A percentile compares a stretch with the other conserved stretches of the same genome.
Conservation (phyloP, 352 stramenopile genomes). For the Pythium brassicae region DNA sequence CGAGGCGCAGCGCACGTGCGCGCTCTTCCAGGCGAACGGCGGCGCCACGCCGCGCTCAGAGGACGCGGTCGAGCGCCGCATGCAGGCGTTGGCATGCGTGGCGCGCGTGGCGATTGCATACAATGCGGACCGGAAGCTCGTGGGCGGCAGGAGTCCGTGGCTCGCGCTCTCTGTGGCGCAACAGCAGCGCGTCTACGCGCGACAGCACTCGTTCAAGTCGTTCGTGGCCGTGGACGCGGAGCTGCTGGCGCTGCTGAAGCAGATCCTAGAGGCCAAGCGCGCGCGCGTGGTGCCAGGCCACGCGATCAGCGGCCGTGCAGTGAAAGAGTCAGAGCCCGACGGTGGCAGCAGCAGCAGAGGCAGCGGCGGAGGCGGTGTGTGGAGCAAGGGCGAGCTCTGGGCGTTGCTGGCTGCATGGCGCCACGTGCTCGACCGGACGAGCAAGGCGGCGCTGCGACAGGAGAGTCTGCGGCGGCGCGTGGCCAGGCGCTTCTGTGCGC, state of each 20-base stretch:
- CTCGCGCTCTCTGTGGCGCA: not conserved
- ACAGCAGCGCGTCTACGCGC: not conserved
- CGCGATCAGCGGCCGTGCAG: not conserved
- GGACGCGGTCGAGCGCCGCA: no score
- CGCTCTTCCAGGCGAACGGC: no score
- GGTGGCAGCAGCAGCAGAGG: no score
- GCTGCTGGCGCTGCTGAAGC: not conserved
- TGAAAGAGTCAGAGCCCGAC: no score
- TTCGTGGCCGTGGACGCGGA: not conserved
- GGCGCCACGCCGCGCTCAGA: no score
- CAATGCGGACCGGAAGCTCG: not conserved
- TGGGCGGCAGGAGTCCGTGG: not conserved
- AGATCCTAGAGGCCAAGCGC: not conserved
- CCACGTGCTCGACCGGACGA: not conserved
- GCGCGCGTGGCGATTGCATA: not conserved
- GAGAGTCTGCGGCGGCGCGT: not conserved
- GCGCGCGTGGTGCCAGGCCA: not conserved
- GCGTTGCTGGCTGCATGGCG: conserved; percentile 3
- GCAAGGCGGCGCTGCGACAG: not conserved
- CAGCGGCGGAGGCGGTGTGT: no score
- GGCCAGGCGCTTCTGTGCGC: not conserved
- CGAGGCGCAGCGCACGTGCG: no score
- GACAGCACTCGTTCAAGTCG: not conserved
- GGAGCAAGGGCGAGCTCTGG: not conserved
- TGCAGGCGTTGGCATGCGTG: no score